Percentiles rank a stretch among this genome's conserved stretches.
phyloP scores from a whole-genome alignment of 192 early-diverging fungal species.

The Backusella australiensis region DNA sequence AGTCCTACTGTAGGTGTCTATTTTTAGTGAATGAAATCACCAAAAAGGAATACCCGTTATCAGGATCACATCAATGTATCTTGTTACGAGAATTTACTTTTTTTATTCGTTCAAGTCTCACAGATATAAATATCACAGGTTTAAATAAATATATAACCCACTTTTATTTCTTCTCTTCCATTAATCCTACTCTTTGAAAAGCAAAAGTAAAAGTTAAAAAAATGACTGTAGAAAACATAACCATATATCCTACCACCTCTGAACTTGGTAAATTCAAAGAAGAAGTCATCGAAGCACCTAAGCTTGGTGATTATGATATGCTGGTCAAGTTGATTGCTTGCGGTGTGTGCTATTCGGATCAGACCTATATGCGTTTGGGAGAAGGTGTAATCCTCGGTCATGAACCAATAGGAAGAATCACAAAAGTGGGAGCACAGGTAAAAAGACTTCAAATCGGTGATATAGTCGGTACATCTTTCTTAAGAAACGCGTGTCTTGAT shows the following conservation, averaged over 20 bases:
- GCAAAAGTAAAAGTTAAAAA: background rate
- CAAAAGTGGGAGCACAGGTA: slow-evolving; percentile 55
- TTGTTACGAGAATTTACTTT: background rate
- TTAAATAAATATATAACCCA: background rate
- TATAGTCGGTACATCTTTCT: slow-evolving; percentile 58
- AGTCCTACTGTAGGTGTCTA: too few species aligned
- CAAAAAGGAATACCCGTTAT: too few species aligned
- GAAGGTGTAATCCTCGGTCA: slow-evolving; percentile 44
- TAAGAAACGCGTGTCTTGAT: slow-evolving; percentile 45
- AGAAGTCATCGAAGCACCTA: background rate
- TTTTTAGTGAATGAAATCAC: too few species aligned
- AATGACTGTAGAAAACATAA: background rate
- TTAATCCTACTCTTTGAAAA: background rate
- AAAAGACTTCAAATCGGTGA: slow-evolving; percentile 56
- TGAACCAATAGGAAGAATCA: slow-evolving; percentile 65
- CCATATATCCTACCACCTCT: background rate
- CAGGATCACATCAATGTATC: too few species aligned
- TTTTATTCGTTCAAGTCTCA: background rate
- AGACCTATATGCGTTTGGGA: background rate
- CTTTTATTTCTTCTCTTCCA: background rate
- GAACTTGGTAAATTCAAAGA: background rate
- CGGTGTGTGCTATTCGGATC: background rate
- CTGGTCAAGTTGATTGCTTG: background rate
- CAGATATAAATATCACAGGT: background rate
- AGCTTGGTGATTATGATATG: background rate